Evolutionary conservation across 1,139 yeast species (phyloP).

Genomic region (Yamadazyma taylorii): DNA sequence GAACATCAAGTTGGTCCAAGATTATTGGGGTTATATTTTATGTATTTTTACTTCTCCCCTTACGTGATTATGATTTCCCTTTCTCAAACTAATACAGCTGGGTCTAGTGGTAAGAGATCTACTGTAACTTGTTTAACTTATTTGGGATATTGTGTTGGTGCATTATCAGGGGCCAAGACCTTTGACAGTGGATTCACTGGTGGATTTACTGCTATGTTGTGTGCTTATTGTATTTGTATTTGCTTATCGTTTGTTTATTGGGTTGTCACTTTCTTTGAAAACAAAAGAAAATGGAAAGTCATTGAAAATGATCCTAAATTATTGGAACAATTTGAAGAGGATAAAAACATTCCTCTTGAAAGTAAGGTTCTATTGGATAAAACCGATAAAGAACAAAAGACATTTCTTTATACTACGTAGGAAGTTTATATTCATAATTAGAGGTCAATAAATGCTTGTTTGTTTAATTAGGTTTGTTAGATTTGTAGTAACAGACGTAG

Average conservation of each 20-base stretch:
- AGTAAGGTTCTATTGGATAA: conserved; percentile 23
- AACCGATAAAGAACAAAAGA: conserved; percentile 27
- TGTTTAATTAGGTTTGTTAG: too few relatives aligned
- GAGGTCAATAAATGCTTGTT: too few relatives aligned
- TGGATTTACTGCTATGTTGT: conserved; percentile 23
- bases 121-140: conserved; percentile 20
- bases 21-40: conserved; percentile 22
- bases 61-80: conserved; percentile 27
- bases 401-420: conserved; percentile 24
- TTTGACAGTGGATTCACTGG: conserved; percentile 24
- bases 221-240: conserved; percentile 26
- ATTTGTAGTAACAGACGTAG: too few relatives aligned
- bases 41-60: conserved; percentile 25
- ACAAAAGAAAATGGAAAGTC: conserved; percentile 17
- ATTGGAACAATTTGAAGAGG: conserved; percentile 11
- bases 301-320: conserved; percentile 11
- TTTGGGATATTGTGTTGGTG: conserved; percentile 27
- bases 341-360: conserved; percentile 15
- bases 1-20: conserved; percentile 20
- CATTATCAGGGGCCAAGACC: conserved; percentile 33
- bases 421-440: too few relatives aligned
- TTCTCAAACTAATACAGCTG: conserved; percentile 28
- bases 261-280: conserved; percentile 23
- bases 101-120: conserved; percentile 24
- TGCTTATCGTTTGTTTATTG: conserved; percentile 25